Base-by-base conservation (phyloP, 2,329 filamentous ascomycete genomes). In the Teratosphaeriaceae sp. region DNA sequence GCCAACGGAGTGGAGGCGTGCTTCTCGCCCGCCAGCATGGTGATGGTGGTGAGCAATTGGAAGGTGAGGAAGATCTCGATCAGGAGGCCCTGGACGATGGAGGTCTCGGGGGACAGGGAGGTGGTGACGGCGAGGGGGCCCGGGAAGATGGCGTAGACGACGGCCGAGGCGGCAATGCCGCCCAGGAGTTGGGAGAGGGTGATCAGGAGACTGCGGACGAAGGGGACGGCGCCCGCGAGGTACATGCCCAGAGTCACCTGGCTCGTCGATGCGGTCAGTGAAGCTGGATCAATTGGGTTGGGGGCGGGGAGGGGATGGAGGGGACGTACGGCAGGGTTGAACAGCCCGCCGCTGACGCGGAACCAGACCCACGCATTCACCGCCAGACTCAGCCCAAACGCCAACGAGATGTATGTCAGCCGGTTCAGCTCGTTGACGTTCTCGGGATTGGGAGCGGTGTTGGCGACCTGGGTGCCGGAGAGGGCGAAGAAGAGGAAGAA, bases 1-100 rank as follows among this genome's bases (percentile, higher is more conserved):
- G 84, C 84, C 1, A 87, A 65, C 57, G 74, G 85, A 0, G 84
- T 88, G 2, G 78, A 78, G 34, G 80, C 79, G 61, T 87, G 82
- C 65, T 88, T 87, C 59, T 86, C 49, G 2, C 29, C 3, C 79
- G 82, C 82, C 34, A 86, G 70, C 75, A 86, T 82, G 60, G 80
- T 76, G 22, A 84, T 76, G 2, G 79, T 75, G 41, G 84, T 68
- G 6, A 83, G 73, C 8, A 85, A 68, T 56, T 82, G 72, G 0
- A 77, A 67, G 0, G 80, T 84, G 27, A 83, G 67, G 53, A 84
- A 80, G 66, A 80, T 74, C 61, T 84, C 81, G 37, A 84, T 73
- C 56, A 84, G 82, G 30, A 84, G 65, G 5, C 80, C 81, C 46
- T 78, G 79, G 0, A 67, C 67, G 8, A 72, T 65, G 45, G 65